These are phyloP conservation scores for Silene conica DNA, from an alignment of 148 eudicot genomes.

Conservation along the genomic window DNA sequence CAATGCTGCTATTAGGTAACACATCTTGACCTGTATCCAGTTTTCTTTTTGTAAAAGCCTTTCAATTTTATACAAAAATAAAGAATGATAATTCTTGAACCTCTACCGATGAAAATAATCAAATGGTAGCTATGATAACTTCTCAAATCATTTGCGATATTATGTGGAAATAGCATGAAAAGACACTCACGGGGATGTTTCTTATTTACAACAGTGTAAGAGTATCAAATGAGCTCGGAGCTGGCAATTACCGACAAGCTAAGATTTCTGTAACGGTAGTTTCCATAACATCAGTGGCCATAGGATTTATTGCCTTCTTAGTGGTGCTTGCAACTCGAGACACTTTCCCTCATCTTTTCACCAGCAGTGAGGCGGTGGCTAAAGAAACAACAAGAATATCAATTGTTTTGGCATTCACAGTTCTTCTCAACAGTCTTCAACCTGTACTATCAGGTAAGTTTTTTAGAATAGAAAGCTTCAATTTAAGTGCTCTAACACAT, in stretches of 20 bases:
- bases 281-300: slow-evolving; percentile 42
- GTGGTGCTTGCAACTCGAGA: slow-evolving; percentile 49
- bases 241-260: slow-evolving; percentile 51
- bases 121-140: neutral
- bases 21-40: neutral
- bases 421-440: slow-evolving; percentile 54
- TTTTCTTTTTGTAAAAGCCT: neutral
- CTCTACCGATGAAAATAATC: neutral
- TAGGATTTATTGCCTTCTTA: slow-evolving; percentile 42
- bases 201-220: slow-evolving; percentile 43
- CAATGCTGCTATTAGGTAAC: slow-evolving; percentile 74
- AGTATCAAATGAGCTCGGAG: slow-evolving; percentile 77
- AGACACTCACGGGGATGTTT: neutral
- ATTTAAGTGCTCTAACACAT: neutral
- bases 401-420: slow-evolving; percentile 43
- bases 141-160: neutral
- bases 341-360: slow-evolving; percentile 63
- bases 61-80: neutral
- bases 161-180: neutral
- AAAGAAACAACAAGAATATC: slow-evolving; percentile 50
- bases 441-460: slow-evolving; percentile 54
- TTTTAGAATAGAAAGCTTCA: neutral
- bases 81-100: neutral
- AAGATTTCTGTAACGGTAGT: slow-evolving; percentile 56
- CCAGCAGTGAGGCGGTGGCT: slow-evolving; percentile 50